Conservation (phyloP, 495 filamentous ascomycete genomes). For the Penicillium diatomitis region DNA sequence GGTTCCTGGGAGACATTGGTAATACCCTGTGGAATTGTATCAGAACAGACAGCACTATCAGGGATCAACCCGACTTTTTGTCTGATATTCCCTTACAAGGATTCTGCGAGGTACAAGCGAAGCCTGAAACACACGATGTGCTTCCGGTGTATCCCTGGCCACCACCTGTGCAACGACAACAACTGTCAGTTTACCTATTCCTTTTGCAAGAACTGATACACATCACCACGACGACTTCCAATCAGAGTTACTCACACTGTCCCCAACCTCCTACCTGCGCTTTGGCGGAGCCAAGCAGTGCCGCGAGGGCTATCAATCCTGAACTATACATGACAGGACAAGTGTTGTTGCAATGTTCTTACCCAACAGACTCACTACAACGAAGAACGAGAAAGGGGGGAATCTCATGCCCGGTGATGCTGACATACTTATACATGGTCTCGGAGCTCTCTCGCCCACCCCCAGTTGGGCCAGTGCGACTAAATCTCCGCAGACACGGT, state of each 20-base stretch:
- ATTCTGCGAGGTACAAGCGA: slow-evolving; percentile 13
- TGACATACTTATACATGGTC: too few species aligned
- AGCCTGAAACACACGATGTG: slow-evolving; percentile 7
- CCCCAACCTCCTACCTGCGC: slow-evolving; percentile 10
- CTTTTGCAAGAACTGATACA: background rate
- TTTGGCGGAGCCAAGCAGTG: slow-evolving; percentile 4
- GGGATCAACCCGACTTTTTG: too few species aligned
- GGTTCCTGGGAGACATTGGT: slow-evolving; percentile 11
- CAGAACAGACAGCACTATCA: background rate
- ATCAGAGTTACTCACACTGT: slow-evolving; percentile 4
- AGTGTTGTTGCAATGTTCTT: background rate
- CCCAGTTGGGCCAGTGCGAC: too few species aligned
- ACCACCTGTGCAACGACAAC: slow-evolving; percentile 1
- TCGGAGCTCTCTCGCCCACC: too few species aligned
- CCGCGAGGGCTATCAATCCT: slow-evolving; percentile 3
- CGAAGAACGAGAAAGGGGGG: too few species aligned
- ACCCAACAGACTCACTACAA: too few species aligned
- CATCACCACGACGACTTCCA: too few species aligned
- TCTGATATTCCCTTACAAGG: background rate
- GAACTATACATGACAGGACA: slow-evolving; percentile 3
- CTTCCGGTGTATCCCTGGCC: slow-evolving; percentile 10
- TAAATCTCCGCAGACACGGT: too few species aligned
- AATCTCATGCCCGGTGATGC: too few species aligned
- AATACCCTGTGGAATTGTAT: slow-evolving; percentile 4
- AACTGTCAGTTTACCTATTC: background rate